A percentile compares a stretch with the other conserved stretches of the same genome.
Evolutionary conservation across 2,329 filamentous ascomycete genomes (phyloP).

Genomic region (Coniochaeta hoffmannii): DNA sequence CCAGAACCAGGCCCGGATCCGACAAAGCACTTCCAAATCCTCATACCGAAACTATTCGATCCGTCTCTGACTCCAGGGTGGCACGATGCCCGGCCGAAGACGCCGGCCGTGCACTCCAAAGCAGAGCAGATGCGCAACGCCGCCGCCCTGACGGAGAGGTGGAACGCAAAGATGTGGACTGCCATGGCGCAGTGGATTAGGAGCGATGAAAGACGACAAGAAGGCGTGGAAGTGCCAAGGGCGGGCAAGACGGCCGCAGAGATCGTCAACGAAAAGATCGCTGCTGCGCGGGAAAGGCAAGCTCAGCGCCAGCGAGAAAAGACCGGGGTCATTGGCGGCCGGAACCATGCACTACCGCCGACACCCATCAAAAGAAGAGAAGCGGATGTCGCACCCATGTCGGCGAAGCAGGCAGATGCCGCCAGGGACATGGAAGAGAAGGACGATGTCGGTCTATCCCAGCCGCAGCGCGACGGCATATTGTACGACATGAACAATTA

Average conservation of each 20-base stretch:
- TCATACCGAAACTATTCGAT: conserved; percentile 46
- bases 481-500: conserved; percentile 32
- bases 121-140: conserved; percentile 49
- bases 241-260: neutral
- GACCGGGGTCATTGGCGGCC: neutral
- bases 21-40: conserved; percentile 34
- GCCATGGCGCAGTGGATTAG: conserved; percentile 35
- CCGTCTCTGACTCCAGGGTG: conserved; percentile 48
- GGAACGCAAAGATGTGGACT: conserved; percentile 38
- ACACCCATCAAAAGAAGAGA: too few relatives aligned
- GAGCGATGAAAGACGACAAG: conserved; percentile 11
- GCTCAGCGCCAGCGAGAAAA: neutral
- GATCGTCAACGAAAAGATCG: neutral
- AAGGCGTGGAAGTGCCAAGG: neutral
- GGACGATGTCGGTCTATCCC: conserved; percentile 16
- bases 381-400: too few relatives aligned
- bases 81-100: conserved; percentile 30
- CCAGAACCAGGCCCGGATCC: too few relatives aligned
- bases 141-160: conserved; percentile 38
- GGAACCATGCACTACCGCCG: neutral
- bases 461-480: conserved; percentile 32
- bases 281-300: neutral
- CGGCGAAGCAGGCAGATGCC: neutral
- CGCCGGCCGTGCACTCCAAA: conserved; percentile 36
- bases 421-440: neutral